phyloP scores from a whole-genome alignment of 2,329 filamentous ascomycete genomes.

The Colletotrichum cuscutae region DNA sequence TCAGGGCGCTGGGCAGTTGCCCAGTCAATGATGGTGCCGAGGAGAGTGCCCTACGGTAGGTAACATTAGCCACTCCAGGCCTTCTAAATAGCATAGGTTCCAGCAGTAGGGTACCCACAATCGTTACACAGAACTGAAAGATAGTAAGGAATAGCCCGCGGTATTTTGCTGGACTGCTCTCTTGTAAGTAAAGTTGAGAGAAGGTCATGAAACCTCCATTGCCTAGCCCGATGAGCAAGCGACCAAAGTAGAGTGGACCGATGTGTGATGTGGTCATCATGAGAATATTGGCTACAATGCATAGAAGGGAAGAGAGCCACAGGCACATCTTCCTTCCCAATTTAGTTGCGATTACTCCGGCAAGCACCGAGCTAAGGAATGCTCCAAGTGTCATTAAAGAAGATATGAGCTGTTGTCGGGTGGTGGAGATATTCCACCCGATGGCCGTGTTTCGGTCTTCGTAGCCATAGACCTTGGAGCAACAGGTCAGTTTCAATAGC shows the following conservation, averaged over 20 bases:
- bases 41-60: background rate
- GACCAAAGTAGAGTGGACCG: constrained; percentile 63
- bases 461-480: constrained; percentile 40
- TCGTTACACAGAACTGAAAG: constrained; percentile 51
- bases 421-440: constrained; percentile 57
- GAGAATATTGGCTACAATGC: background rate
- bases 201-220: constrained; percentile 70
- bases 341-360: constrained; percentile 44
- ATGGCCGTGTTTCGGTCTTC: constrained; percentile 57
- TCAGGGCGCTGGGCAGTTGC: background rate
- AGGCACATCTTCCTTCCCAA: background rate
- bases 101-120: background rate
- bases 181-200: constrained; percentile 60
- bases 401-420: constrained; percentile 58
- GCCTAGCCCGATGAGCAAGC: constrained; percentile 64
- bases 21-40: background rate
- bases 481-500: background rate
- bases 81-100: background rate
- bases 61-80: background rate
- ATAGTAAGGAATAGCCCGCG: constrained; percentile 58
- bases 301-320: background rate
- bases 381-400: constrained; percentile 60
- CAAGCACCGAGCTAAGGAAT: constrained; percentile 54
- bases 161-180: constrained; percentile 57
- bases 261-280: constrained; percentile 55